Percentiles rank a stretch among this genome's conserved stretches.
Conservation (phyloP, 352 stramenopile species). For the Aphanomyces euteiches region DNA sequence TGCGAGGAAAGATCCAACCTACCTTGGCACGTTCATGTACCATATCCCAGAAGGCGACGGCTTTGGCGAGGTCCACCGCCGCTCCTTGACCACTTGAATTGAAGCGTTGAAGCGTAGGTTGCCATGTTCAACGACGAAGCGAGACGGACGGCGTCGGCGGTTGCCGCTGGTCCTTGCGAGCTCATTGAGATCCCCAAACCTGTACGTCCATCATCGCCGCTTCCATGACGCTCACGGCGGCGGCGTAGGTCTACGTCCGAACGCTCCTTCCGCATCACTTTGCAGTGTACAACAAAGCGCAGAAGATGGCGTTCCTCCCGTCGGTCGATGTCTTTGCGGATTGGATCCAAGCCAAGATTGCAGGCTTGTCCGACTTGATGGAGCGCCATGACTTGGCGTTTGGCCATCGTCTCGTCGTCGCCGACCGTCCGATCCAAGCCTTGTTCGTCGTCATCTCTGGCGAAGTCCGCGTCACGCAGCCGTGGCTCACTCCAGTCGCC, state of each 20-base stretch:
- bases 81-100: not conserved
- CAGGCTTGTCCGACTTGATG: constrained; percentile 41
- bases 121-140: constrained; percentile 53
- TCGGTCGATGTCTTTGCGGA: constrained; percentile 48
- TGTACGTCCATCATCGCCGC: not conserved
- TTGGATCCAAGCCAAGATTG: constrained; percentile 42
- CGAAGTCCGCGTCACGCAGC: constrained; percentile 18
- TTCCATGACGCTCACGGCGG: not conserved
- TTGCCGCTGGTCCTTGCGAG: constrained; percentile 46
- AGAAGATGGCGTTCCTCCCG: constrained; percentile 54
- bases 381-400: constrained; percentile 47
- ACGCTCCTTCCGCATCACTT: constrained; percentile 50
- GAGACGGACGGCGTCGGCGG: constrained; percentile 50
- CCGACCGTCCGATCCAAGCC: constrained; percentile 30
- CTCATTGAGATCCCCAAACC: constrained; percentile 45
- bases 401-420: constrained; percentile 39
- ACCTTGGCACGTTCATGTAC: constrained; percentile 26
- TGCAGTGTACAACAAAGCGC: constrained; percentile 45
- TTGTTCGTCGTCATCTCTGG: constrained; percentile 41
- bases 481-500: not conserved
- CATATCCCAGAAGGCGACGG: constrained; percentile 23
- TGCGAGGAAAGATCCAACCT: not conserved
- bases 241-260: constrained; percentile 39
- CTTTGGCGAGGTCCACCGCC: constrained; percentile 22
- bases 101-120: constrained; percentile 13